Evolutionary conservation across 208 protist genomes (phyloP).

Genomic region (Naegleria fowleri): DNA sequence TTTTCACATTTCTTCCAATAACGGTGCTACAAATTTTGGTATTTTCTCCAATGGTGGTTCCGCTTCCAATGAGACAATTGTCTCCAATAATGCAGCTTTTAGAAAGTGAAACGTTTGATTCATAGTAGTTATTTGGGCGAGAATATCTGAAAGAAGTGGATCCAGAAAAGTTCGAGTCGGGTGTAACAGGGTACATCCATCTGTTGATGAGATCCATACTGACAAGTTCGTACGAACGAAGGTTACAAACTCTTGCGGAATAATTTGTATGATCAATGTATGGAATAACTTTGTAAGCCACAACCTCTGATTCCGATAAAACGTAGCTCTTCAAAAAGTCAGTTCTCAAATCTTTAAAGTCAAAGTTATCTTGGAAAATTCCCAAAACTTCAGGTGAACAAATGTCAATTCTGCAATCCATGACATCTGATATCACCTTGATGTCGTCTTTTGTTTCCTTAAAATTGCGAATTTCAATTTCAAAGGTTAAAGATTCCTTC

Average conservation of each 20-base stretch:
- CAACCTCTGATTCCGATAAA: neutral
- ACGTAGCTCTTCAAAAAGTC: neutral
- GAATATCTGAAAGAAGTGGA: neutral
- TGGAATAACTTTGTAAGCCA: neutral
- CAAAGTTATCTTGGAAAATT: conserved; percentile 19
- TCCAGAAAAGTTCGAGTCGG: conserved; percentile 6
- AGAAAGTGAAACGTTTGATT: neutral
- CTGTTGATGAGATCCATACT: conserved; percentile 12
- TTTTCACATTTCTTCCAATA: conserved; percentile 23
- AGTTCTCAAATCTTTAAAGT: conserved; percentile 24
- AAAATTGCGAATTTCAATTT: neutral
- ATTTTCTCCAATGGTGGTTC: neutral
- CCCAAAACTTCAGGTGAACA: neutral
- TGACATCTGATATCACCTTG: neutral
- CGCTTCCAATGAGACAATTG: neutral
- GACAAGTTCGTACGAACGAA: neutral
- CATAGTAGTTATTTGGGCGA: neutral
- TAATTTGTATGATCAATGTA: neutral
- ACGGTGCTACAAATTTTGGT: neutral
- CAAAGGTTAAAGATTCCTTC: neutral
- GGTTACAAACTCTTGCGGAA: neutral
- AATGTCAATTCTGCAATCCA: conserved; percentile 29
- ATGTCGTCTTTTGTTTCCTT: neutral
- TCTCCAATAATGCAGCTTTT: neutral
- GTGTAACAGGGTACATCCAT: conserved; percentile 26